Conservation (phyloP, 805 yeast species). For the Metschnikowia chrysomelidarum region DNA sequence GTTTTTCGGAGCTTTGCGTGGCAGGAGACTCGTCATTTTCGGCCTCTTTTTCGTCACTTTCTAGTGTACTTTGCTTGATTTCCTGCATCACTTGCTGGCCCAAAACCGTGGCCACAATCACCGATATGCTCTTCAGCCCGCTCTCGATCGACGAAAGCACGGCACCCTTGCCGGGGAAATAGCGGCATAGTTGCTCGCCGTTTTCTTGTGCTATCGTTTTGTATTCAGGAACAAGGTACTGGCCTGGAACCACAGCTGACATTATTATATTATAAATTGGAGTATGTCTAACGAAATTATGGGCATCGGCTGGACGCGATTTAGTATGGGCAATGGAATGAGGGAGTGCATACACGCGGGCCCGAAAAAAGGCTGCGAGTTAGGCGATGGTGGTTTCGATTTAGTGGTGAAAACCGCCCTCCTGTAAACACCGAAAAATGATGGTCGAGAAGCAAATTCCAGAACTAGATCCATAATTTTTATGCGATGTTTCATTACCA, state of each 20-base stretch:
- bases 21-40: conserved; percentile 9
- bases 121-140: conserved; percentile 37
- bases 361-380: too few species aligned
- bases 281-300: too few species aligned
- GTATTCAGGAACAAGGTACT: conserved; percentile 61
- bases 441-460: too few species aligned
- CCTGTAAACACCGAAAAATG: too few species aligned
- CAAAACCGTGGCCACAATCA: conserved; percentile 57
- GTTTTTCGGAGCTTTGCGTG: conserved; percentile 10
- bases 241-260: conserved; percentile 60
- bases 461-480: too few species aligned
- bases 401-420: too few species aligned
- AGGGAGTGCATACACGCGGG: too few species aligned
- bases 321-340: too few species aligned
- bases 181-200: conserved; percentile 40
- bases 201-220: conserved; percentile 24
- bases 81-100: conserved; percentile 51
- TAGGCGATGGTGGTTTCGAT: too few species aligned
- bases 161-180: conserved; percentile 65
- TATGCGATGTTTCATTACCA: too few species aligned
- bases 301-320: too few species aligned
- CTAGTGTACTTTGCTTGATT: conserved; percentile 9
- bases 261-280: too few species aligned
- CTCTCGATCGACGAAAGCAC: conserved; percentile 46
- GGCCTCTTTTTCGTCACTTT: background rate